Conservation (phyloP, 75 land plant species). For the Isoetes taiwanensis region DNA sequence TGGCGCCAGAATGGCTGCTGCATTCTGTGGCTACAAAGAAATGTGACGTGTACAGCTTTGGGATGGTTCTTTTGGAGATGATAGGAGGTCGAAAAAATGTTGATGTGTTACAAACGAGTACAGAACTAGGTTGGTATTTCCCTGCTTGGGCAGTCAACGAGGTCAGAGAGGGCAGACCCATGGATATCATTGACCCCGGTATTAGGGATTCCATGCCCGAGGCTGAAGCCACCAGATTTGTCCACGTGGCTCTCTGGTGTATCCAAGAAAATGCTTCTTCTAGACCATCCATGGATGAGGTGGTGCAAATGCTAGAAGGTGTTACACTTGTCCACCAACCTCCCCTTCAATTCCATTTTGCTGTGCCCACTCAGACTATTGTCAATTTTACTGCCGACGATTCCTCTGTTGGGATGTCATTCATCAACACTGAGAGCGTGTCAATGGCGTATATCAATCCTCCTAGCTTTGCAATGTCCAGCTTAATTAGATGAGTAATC, state of each 20-base stretch:
- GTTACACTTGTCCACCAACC: background rate
- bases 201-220: constrained; percentile 19
- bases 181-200: background rate
- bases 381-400: too few relatives aligned
- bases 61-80: constrained; percentile 32
- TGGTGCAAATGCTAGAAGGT: constrained; percentile 22
- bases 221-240: constrained; percentile 1
- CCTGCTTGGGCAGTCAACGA: constrained; percentile 16
- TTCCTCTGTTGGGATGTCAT: too few relatives aligned
- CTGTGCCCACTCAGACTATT: too few relatives aligned
- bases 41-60: constrained; percentile 48
- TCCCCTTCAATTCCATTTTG: too few relatives aligned
- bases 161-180: constrained; percentile 7
- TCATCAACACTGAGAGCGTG: too few relatives aligned
- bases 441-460: too few relatives aligned
- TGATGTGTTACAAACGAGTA: background rate
- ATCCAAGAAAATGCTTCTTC: constrained; percentile 9
- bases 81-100: constrained; percentile 28
- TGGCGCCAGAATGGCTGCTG: constrained; percentile 36
- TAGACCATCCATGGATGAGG: constrained; percentile 20
- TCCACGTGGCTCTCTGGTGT: constrained; percentile 19
- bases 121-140: constrained; percentile 11
- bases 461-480: too few relatives aligned
- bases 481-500: too few relatives aligned
- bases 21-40: constrained; percentile 25